A percentile compares a stretch with the other conserved stretches of the same genome.
These are phyloP conservation scores for Myrica gale DNA, from an alignment of 306 rosid genomes.

Conservation along the genomic window DNA sequence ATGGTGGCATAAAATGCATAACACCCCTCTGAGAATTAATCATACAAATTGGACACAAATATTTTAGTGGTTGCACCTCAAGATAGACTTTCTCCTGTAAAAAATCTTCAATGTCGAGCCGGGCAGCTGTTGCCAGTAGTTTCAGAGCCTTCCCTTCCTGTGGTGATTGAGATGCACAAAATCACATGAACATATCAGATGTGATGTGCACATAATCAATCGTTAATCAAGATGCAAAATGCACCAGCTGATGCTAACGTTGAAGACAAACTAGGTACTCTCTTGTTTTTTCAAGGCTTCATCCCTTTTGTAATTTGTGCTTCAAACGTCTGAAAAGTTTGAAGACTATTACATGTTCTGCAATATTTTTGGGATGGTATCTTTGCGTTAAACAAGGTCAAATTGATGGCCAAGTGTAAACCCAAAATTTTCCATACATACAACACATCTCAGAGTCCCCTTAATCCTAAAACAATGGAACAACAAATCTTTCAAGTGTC, in stretches of 20 bases:
- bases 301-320: background rate
- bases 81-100: conserved; percentile 90
- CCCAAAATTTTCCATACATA: background rate
- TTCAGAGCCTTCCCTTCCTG: conserved; percentile 96
- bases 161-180: conserved; percentile 24
- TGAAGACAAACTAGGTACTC: background rate
- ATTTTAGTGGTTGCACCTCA: conserved; percentile 50
- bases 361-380: background rate
- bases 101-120: conserved; percentile 85
- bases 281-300: background rate
- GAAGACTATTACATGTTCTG: no score
- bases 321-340: background rate
- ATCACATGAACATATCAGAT: conserved; percentile 19
- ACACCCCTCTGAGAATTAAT: background rate
- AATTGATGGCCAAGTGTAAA: background rate
- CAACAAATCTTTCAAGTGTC: background rate
- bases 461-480: background rate
- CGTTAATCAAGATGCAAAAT: background rate
- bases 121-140: conserved; percentile 89
- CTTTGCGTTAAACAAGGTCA: background rate
- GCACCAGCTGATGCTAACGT: background rate
- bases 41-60: background rate
- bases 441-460: background rate
- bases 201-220: background rate
- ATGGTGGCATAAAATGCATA: conserved; percentile 10